Evolutionary conservation across 371 early-diverging fungal species (phyloP), one percentile per base, ranked within the genome.

Genomic region (Phascolomyces articulosus): DNA sequence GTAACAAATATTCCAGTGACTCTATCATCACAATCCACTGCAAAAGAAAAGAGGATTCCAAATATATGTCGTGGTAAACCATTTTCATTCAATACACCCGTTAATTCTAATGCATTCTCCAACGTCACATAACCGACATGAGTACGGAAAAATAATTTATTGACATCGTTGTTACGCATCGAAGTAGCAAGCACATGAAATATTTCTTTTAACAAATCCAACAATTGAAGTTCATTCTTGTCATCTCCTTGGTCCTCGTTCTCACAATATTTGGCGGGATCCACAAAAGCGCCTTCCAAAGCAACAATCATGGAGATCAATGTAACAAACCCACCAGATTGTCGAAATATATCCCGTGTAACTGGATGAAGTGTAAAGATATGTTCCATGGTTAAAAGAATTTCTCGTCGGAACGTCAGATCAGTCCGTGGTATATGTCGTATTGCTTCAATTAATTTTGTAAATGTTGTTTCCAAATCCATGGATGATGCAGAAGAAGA

Each of bases 31-130:
- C 7, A 3, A 29, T 87, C 87, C 13, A 87, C 67, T 4, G 87
- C 86, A 65, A 90, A 86, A 3, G 84, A 84, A 63, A 91, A 83
- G 8, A 91, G 67, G 10, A 87, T 78, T 13, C 90, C 90, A 58
- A 90, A 82, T 40, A 85, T 69, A 24, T 77, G 70, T 11, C 72
- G 64, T 0, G 85, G 71, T 41, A 74, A 68, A 16, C 75, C 76
- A 4, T 66, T 48, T 11, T 68, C 64, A 7, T 71, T 73, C 40
- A 90, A 67, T 8, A 84, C 85, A 4, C 86, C 89, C 2, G 90
- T 91, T 63, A 89, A 58, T 8, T 65, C 68, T 18, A 91, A 69
- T 3, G 88, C 86, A 63, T 91, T 87, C 51, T 88, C 85, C 23
- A 90, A 49, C 6, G 87, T 74, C 1, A 67, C 72, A 38, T 85